These are phyloP conservation scores for Microsporum audouinii DNA, from an alignment of 2,329 filamentous ascomycete species.

Conservation along the genomic window DNA sequence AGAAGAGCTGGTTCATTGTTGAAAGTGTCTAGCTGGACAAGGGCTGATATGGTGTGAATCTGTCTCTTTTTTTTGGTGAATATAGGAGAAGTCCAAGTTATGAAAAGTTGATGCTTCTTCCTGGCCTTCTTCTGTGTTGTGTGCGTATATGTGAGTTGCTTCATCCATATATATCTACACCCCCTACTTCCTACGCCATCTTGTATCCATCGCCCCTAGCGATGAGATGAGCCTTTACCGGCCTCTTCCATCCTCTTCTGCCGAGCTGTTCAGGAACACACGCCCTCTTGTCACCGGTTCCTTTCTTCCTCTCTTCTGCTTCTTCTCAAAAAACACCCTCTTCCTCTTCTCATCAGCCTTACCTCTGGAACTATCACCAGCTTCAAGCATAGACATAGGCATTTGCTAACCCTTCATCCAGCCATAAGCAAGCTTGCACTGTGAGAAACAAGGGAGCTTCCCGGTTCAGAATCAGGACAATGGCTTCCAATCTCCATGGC, in stretches of 20 bases:
- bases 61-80: slow-evolving; percentile 3
- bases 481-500: not conserved
- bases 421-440: not conserved
- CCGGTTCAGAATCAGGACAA: not conserved
- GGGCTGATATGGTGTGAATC: not conserved
- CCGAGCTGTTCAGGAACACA: slow-evolving; percentile 4
- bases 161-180: not conserved
- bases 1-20: not conserved
- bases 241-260: slow-evolving; percentile 1
- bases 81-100: not conserved
- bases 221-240: slow-evolving; percentile 2
- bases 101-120: not conserved
- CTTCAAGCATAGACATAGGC: not conserved
- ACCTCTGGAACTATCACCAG: no score
- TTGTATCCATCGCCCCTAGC: slow-evolving; percentile 6
- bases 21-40: not conserved
- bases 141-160: not conserved
- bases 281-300: not conserved
- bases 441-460: not conserved
- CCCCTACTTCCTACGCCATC: not conserved
- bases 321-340: not conserved
- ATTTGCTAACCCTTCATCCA: not conserved
- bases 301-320: not conserved
- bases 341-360: not conserved
- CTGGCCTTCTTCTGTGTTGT: not conserved